Evolutionary conservation across 1,284 basidiomycete species (phyloP), one percentile per base, ranked within the genome.

Genomic region (Microbotryomycetes sp.): DNA sequence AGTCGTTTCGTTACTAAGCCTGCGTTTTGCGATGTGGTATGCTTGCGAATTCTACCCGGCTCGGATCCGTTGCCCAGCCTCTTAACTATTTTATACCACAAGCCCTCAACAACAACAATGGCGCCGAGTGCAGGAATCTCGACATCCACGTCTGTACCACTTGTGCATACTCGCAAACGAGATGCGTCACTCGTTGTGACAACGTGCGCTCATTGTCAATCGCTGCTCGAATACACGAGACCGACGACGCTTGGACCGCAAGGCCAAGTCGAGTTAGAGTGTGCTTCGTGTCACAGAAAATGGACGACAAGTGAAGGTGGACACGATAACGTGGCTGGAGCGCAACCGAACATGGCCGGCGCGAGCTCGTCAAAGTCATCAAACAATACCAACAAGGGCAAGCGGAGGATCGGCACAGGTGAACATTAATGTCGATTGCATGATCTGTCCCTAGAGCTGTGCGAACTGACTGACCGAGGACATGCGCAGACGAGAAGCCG

Each of bases 401-500:
- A 68, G 35, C 45, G 56, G 64, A 70, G 59, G 49, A 74, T 75
- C 56, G 74, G 75, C 30, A 72, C 74, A 55, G 73, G 73, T 16
- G 64, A 69, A 56, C 53, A 23, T 53, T 59, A 54, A 59, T 54
- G 28, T 52, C 58, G 41, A 62, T 31, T 50, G 49, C 60, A 47
- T 58, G 50, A 57, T 49, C 50, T 45, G 51, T 47, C 18, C 24
- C 57, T 46, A 23, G 52, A 56, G 21, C 16, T 48, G 45, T 18
- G 52, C 15, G 35, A 48, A 9, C 47, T 45, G 82, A 80, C 71
- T 79, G 81, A 29, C 77, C 85, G 70, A 84, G 85, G 81, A 85
- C 88, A 70, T 90, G 89, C 1, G 87, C 89, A 3, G 89, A 96
- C 76, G 89, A 91, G 67, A 82, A 85, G 65, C 92, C 91, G 2